phyloP scores from a whole-genome alignment of 306 rosid species.

The Inga leiocalycina region DNA sequence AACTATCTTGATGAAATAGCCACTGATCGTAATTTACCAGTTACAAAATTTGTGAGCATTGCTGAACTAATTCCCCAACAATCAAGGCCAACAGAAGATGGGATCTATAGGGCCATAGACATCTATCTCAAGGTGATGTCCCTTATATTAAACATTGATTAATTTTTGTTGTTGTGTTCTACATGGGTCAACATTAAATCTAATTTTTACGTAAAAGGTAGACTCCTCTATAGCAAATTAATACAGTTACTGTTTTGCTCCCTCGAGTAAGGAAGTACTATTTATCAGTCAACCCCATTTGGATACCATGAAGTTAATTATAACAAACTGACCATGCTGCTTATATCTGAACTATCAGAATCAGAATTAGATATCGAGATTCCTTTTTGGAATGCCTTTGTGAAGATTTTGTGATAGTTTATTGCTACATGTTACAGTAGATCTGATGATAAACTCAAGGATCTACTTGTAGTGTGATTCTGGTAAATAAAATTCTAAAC shows the following conservation, averaged over 20 bases:
- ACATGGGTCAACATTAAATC: background rate
- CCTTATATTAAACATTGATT: background rate
- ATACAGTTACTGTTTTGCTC: background rate
- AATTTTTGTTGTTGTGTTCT: background rate
- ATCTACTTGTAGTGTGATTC: background rate
- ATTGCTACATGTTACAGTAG: background rate
- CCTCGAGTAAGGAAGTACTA: background rate
- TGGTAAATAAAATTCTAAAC: conserved; percentile 5
- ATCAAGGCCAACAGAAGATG: conserved; percentile 83
- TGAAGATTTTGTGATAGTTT: background rate
- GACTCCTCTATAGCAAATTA: background rate
- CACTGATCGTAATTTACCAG: conserved; percentile 69
- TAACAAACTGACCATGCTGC: conserved; percentile 1
- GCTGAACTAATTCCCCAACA: conserved; percentile 89
- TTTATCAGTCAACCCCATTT: background rate
- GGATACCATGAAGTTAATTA: background rate
- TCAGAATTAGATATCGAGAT: background rate
- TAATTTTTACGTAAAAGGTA: background rate
- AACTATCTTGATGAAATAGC: conserved; percentile 86
- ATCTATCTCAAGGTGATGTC: conserved; percentile 83
- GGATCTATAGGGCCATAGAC: conserved; percentile 89
- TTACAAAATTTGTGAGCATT: conserved; percentile 62
- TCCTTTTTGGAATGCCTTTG: background rate
- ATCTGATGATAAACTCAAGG: conserved; percentile 1
- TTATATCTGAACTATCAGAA: background rate